phyloP scores from a whole-genome alignment of 2,329 filamentous ascomycete genomes.

The Botrytis pseudocinerea region DNA sequence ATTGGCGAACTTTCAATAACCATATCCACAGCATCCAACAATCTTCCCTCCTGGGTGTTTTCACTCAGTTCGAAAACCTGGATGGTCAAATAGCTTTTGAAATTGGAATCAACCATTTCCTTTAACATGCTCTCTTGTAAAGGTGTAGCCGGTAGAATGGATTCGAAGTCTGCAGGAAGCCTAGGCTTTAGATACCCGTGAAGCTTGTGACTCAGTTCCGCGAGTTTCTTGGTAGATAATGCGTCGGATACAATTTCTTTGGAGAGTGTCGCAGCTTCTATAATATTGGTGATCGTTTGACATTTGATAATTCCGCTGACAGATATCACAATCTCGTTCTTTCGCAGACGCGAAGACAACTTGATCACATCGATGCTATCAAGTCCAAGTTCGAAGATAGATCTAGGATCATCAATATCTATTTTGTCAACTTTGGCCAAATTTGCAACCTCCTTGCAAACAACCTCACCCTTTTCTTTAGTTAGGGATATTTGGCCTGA shows the following conservation, averaged over 20 bases:
- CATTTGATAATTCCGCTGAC: slow-evolving; percentile 77
- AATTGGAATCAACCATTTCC: slow-evolving; percentile 76
- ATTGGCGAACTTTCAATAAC: slow-evolving; percentile 67
- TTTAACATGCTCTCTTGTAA: slow-evolving; percentile 85
- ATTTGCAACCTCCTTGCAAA: slow-evolving; percentile 63
- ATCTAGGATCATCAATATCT: slow-evolving; percentile 57
- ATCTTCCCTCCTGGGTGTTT: slow-evolving; percentile 53
- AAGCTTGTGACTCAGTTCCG: slow-evolving; percentile 42
- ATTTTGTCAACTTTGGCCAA: slow-evolving; percentile 57
- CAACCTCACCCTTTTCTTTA: slow-evolving; percentile 44
- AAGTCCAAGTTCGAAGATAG: slow-evolving; percentile 78
- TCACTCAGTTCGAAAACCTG: slow-evolving; percentile 66
- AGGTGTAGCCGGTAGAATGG: slow-evolving; percentile 73
- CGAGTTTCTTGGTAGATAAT: slow-evolving; percentile 28
- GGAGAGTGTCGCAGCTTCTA: slow-evolving; percentile 36
- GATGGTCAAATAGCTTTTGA: slow-evolving; percentile 80
- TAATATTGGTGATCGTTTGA: slow-evolving; percentile 66
- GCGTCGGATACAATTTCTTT: slow-evolving; percentile 3
- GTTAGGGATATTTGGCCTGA: slow-evolving; percentile 46
- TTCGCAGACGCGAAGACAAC: slow-evolving; percentile 70
- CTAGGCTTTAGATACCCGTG: slow-evolving; percentile 43
- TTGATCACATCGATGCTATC: slow-evolving; percentile 94
- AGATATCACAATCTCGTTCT: slow-evolving; percentile 58
- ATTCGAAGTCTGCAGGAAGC: slow-evolving; percentile 50
- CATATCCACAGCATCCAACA: slow-evolving; percentile 61